phyloP scores from a whole-genome alignment of 192 early-diverging fungal species.

The Lunasporangiospora selenospora region DNA sequence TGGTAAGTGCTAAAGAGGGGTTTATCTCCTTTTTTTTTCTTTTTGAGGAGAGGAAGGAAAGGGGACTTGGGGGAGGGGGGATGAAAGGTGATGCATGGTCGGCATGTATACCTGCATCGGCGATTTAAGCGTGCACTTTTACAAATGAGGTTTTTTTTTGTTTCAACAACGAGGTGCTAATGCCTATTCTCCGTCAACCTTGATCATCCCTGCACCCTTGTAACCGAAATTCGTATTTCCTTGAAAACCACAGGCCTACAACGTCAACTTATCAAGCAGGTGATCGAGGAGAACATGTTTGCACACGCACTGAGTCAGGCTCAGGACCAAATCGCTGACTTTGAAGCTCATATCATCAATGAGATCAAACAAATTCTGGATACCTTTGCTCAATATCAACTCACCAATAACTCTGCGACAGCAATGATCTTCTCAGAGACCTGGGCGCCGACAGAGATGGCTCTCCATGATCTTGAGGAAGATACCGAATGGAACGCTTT shows the following conservation, averaged over 20 bases:
- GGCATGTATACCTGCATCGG: too few relatives aligned
- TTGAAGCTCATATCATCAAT: conserved; percentile 32
- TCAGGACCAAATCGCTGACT: conserved; percentile 34
- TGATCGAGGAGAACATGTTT: conserved; percentile 40
- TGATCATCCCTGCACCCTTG: too few relatives aligned
- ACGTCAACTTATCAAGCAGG: conserved; percentile 38
- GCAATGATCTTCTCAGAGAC: conserved; percentile 25
- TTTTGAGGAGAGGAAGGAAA: too few relatives aligned
- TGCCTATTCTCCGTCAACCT: too few relatives aligned
- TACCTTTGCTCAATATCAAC: conserved; percentile 27
- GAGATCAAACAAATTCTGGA: conserved; percentile 37
- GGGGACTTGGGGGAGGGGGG: too few relatives aligned
- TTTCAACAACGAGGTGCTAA: too few relatives aligned
- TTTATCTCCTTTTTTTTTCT: too few relatives aligned
- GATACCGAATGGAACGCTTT: conserved; percentile 53
- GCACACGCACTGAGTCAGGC: conserved; percentile 38
- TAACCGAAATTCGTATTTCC: too few relatives aligned
- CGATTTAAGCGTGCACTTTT: too few relatives aligned
- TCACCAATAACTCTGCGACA: conserved; percentile 6
- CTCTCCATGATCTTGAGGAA: conserved; percentile 42
- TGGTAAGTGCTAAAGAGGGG: conserved; percentile 17
- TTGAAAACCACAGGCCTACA: conserved; percentile 3
- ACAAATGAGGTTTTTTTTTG: too few relatives aligned
- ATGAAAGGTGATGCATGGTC: too few relatives aligned
- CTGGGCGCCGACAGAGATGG: conserved; percentile 29